These are phyloP conservation scores for Arbutus unedo DNA, from an alignment of 148 eudicot species.

Conservation along the genomic window DNA sequence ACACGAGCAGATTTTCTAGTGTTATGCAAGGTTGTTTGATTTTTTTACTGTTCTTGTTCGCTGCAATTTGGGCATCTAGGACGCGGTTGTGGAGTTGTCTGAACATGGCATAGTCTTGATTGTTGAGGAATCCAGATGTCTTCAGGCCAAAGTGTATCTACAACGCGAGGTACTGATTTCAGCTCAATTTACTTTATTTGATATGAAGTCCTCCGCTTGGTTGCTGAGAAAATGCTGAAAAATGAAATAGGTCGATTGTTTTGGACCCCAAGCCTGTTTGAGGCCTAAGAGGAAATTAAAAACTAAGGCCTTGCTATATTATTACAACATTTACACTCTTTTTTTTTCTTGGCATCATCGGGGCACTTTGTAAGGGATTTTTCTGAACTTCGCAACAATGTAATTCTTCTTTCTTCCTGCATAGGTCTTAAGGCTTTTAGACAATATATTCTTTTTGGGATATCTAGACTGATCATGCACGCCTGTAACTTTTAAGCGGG, in stretches of 20 bases:
- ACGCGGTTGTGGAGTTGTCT: slow-evolving; percentile 80
- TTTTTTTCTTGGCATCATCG: too few relatives aligned
- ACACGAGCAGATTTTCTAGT: slow-evolving; percentile 10
- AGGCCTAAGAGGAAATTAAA: background rate
- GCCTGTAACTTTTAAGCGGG: too few relatives aligned
- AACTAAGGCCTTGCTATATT: too few relatives aligned
- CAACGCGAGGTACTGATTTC: slow-evolving; percentile 65
- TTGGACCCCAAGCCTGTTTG: background rate
- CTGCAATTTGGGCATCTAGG: slow-evolving; percentile 32
- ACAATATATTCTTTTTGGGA: too few relatives aligned
- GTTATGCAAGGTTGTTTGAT: slow-evolving; percentile 13
- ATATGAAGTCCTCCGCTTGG: background rate
- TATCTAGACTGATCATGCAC: too few relatives aligned
- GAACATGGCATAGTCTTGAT: slow-evolving; percentile 91
- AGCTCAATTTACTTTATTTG: too few relatives aligned
- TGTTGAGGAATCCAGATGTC: slow-evolving; percentile 84
- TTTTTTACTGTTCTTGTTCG: background rate
- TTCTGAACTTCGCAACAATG: too few relatives aligned
- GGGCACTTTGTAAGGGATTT: too few relatives aligned
- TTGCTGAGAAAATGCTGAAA: slow-evolving; percentile 5
- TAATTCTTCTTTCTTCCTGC: too few relatives aligned
- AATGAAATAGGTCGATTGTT: background rate
- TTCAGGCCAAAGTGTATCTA: slow-evolving; percentile 96
- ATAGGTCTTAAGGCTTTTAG: too few relatives aligned
- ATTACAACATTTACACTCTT: too few relatives aligned